Conservation (phyloP, 2,329 filamentous ascomycete genomes). For the Beauveria pseudobassiana region DNA sequence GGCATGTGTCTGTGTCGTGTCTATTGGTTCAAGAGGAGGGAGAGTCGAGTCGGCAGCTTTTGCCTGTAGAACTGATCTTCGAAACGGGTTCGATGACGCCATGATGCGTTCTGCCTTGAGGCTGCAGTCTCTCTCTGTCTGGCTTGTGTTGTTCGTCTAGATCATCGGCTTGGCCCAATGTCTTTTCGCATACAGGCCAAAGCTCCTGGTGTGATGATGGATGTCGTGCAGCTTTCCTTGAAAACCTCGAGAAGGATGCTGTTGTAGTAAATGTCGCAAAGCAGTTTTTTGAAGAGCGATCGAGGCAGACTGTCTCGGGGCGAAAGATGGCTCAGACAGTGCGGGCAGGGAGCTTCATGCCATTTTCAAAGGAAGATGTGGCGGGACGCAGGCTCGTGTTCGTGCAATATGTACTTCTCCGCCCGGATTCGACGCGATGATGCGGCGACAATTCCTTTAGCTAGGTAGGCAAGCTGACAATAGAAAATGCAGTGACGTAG, state of each 20-base stretch:
- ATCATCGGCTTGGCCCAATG: not conserved
- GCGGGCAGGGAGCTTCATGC: not conserved
- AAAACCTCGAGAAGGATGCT: not conserved
- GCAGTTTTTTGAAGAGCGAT: conserved; percentile 10
- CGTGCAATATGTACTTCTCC: not conserved
- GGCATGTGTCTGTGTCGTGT: conserved; percentile 19
- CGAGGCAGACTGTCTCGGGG: not conserved
- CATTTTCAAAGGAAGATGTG: conserved; percentile 3
- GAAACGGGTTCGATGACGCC: conserved; percentile 45
- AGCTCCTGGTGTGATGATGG: not conserved
- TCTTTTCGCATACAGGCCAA: not conserved
- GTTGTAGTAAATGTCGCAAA: conserved; percentile 5
- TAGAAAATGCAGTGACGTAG: not conserved
- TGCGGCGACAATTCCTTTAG: not conserved
- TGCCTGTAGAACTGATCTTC: conserved; percentile 30
- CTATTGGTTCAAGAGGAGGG: conserved; percentile 23
- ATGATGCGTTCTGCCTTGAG: conserved; percentile 14
- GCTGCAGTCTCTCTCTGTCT: not conserved
- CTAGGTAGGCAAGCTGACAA: not conserved
- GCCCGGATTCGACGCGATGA: not conserved
- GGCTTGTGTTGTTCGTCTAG: not conserved
- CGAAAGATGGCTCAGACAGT: not conserved
- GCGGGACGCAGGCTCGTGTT: not conserved
- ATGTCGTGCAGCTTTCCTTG: not conserved
- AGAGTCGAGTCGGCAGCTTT: conserved; percentile 17